phyloP scores from a whole-genome alignment of 768 basidiomycete genomes.

The Naganishia kalamii region DNA sequence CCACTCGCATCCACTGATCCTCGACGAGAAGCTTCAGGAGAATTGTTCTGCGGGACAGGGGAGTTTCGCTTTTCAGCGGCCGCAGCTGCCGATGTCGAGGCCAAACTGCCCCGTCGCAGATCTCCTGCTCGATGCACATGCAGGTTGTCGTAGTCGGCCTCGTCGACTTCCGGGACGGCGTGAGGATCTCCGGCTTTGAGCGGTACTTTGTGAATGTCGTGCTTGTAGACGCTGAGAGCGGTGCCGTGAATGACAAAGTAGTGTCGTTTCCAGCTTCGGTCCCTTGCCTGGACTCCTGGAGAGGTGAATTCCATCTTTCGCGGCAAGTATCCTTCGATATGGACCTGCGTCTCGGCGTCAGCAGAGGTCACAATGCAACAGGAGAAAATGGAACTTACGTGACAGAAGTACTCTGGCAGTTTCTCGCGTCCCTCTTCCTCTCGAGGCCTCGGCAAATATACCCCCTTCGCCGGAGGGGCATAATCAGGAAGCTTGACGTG shows the following conservation, averaged over 20 bases:
- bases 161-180: slow-evolving; percentile 32
- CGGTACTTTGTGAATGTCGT: slow-evolving; percentile 47
- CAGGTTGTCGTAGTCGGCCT: slow-evolving; percentile 37
- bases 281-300: slow-evolving; percentile 79
- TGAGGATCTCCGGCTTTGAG: slow-evolving; percentile 30
- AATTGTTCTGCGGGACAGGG: background rate
- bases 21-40: background rate
- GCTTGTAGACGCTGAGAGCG: slow-evolving; percentile 60
- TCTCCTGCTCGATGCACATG: slow-evolving; percentile 45
- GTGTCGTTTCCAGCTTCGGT: slow-evolving; percentile 84
- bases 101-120: slow-evolving; percentile 17
- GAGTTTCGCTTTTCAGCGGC: slow-evolving; percentile 24
- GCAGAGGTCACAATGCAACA: background rate
- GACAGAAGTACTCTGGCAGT: slow-evolving; percentile 75
- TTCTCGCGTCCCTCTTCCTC: slow-evolving; percentile 74
- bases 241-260: slow-evolving; percentile 90
- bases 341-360: slow-evolving; percentile 49
- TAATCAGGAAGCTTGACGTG: slow-evolving; percentile 47
- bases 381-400: slow-evolving; percentile 37
- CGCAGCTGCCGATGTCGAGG: background rate
- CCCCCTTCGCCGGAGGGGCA: slow-evolving; percentile 39
- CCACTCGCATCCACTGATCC: slow-evolving; percentile 11
- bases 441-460: slow-evolving; percentile 45
- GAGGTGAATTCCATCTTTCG: slow-evolving; percentile 86
- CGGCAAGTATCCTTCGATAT: slow-evolving; percentile 72